Evolutionary conservation across 495 filamentous ascomycete species (phyloP), one percentile per base, ranked within the genome.

Genomic region (Cercophora sp.): DNA sequence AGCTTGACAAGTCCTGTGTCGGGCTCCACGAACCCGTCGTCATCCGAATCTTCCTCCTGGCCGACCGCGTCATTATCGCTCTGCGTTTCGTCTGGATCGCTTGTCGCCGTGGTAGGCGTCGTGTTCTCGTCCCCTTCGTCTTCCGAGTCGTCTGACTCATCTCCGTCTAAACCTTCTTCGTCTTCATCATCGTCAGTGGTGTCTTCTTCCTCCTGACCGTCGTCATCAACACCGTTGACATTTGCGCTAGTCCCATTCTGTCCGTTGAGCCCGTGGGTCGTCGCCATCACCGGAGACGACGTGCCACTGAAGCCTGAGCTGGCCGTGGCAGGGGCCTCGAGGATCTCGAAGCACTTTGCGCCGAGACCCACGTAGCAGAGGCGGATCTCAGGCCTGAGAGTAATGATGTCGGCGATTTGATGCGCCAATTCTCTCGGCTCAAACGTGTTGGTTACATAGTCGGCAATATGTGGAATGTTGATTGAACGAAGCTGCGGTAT

Each of bases 261-360:
- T 15, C 63, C 70, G n/a, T 71, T 68, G 24, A 60, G 63, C 9
- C 59, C 74, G 3, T 73, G 70, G 2, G 73, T 68, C 22, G 68
- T 67, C 2, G 73, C 70, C 8, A 78, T 75, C 23, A 74, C 70
- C 16, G 65, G 62, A 5, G 62, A 63, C 4, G 68, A 70, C 24
- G 71, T 69, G 1, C 58, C 58, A 13, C 43, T 63, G 4, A 52
- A 54, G 19, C 51, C 53, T 31, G 62, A 48, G 37, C 58, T 63
- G 16, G 58, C 49, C 15, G 62, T 75, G 45, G 78, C 69, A n/a
- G 74, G 76, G 31, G 75, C 75, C 65, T 96, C 91, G 8, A 91
- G 72, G 42, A 96, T 87, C 64, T 96, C 91, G 61, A 89, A 96
- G 68, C 92, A 96, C 66, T 94, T 96, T 5, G 67, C 70, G 26